Percentiles rank a stretch among this genome's conserved stretches.
Conservation (phyloP, 768 basidiomycete genomes). For the Pisolithus albus region DNA sequence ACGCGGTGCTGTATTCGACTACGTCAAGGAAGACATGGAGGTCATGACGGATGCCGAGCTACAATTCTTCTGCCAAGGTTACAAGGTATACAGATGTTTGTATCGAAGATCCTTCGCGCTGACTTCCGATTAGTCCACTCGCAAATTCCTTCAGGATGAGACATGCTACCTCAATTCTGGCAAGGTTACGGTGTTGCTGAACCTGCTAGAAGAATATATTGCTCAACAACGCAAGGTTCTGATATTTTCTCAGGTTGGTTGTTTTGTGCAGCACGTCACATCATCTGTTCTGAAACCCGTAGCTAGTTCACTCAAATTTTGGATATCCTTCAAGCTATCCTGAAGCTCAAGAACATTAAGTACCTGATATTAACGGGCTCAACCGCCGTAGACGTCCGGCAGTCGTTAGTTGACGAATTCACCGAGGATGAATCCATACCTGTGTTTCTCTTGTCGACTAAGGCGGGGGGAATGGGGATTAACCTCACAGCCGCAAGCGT, state of each 20-base stretch:
- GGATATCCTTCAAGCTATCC: slow-evolving; percentile 81
- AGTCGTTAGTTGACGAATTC: slow-evolving; percentile 92
- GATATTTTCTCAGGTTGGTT: slow-evolving; percentile 86
- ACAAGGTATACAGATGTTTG: slow-evolving; percentile 52
- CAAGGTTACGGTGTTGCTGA: slow-evolving; percentile 71
- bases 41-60: slow-evolving; percentile 98
- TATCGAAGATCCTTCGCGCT: neutral
- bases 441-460: slow-evolving; percentile 87
- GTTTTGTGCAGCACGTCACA: neutral
- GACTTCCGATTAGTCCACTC: slow-evolving; percentile 46
- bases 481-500: slow-evolving; percentile 94
- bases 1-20: slow-evolving; percentile 69
- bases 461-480: slow-evolving; percentile 94
- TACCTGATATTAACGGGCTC: slow-evolving; percentile 86
- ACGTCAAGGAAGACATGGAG: slow-evolving; percentile 95
- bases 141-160: slow-evolving; percentile 67
- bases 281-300: neutral
- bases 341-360: slow-evolving; percentile 64
- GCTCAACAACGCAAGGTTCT: slow-evolving; percentile 73
- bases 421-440: slow-evolving; percentile 76
- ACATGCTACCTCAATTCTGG: slow-evolving; percentile 81
- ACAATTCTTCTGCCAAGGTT: slow-evolving; percentile 76
- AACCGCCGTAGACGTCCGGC: slow-evolving; percentile 89
- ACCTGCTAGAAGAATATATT: slow-evolving; percentile 61
- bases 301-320: slow-evolving; percentile 89